Base-by-base conservation (phyloP, 192 early-diverging fungal species). In the Backusella circina region DNA sequence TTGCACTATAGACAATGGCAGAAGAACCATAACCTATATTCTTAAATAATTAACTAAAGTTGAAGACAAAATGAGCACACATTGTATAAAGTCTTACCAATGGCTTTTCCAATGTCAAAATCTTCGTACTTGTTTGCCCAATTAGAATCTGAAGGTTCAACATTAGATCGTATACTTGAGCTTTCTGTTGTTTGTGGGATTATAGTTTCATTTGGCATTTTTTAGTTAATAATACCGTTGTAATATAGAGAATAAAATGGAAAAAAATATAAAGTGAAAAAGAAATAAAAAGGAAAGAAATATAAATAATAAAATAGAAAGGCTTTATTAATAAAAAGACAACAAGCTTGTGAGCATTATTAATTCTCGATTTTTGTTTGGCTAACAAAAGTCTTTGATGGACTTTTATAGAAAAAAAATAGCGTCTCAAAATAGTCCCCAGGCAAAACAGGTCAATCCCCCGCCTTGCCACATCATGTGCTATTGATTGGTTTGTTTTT, bases 1-100 rank as follows among this genome's bases (percentile, higher is more conserved):
- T 82, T 13, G 95, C 95, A 69, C 85, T 85, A 78, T 93, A 94
- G 1, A 96, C 95, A 21, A 91, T 82, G 0, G 95, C 95, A 21
- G 95, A 96, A 0, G 93, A 94, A 28, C 95, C 95, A 80, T 94
- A 94, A 16, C 94, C 94, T 92, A 74, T 37, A 21, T 26, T 67
- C 9, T 7, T 33, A 8, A 15, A n/a, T 18, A n/a, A 67, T 67
- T 9, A 67, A 15, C 18, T n/a, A 33, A 21, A 23, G n/a, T 39
- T 28, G 21, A 1, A 38, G 16, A 37, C 12, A 39, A 66, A 38
- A 33, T 26, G 4, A 16, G 15, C 10, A 39, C 8, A 33, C 9
- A 51, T 26, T 26, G 31, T n/a, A 47, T 16, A 21, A 23, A 9
- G 10, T 28, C 5, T 73, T 74, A 81, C 79, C 79, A 41, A 81